phyloP scores from a whole-genome alignment of 2,329 filamentous ascomycete species.

The Byssochlamys sp. region DNA sequence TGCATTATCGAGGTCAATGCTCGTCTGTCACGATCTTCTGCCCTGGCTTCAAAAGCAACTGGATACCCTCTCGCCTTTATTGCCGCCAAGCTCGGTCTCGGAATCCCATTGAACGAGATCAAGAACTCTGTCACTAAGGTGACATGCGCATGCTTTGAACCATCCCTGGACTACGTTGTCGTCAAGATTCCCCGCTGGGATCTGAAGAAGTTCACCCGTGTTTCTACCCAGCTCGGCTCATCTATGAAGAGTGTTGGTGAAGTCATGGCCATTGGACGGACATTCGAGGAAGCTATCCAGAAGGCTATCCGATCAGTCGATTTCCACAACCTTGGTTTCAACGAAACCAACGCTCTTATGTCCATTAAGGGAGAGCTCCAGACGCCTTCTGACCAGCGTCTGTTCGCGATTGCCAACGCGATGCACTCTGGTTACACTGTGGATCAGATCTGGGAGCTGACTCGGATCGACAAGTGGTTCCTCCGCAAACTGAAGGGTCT shows the following conservation, averaged over 20 bases:
- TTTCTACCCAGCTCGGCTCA: conserved; percentile 88
- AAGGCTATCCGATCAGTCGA: conserved; percentile 95
- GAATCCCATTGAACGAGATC: conserved; percentile 91
- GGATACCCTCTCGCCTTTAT: conserved; percentile 94
- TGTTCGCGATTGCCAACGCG: conserved; percentile 95
- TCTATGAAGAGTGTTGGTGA: conserved; percentile 99
- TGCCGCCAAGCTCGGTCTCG: conserved; percentile 88
- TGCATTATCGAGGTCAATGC: conserved; percentile 99
- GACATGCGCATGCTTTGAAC: conserved; percentile 96
- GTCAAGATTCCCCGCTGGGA: conserved; percentile 99
- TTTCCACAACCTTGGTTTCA: conserved; percentile 89
- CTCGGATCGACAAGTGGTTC: conserved; percentile 99
- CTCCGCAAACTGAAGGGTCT: conserved; percentile 81
- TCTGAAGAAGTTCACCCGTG: conserved; percentile 94
- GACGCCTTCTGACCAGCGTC: conserved; percentile 90
- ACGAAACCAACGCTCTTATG: conserved; percentile 84
- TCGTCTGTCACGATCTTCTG: conserved; percentile 86
- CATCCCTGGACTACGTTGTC: conserved; percentile 92
- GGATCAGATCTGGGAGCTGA: conserved; percentile 96
- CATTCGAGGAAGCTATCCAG: conserved; percentile 95
- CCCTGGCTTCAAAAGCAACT: conserved; percentile 90
- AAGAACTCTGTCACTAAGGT: conserved; percentile 91
- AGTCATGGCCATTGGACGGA: conserved; percentile 94
- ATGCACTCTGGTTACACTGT: conserved; percentile 91
- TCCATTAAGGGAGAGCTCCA: conserved; percentile 92